Base-by-base conservation (phyloP, 805 yeast species). In the Zygosaccharomyces lentus region DNA sequence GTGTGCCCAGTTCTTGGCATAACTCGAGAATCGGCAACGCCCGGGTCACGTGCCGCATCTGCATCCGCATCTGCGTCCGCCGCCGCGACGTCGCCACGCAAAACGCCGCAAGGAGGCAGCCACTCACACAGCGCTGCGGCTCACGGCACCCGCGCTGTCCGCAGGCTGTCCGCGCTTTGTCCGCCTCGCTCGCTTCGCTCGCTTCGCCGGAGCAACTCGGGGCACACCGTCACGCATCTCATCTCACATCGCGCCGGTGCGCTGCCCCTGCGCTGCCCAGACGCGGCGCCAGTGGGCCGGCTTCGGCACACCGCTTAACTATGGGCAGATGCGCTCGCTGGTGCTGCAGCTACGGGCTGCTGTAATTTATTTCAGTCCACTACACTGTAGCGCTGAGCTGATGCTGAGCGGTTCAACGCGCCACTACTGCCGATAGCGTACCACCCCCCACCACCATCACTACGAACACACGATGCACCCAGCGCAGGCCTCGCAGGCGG, bases 401-500 rank as follows among this genome's bases (percentile, higher is more conserved):
- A 29, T 29, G 32, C n/a, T 29, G 10, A 29, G 32, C 32, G 32
- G 32, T 29, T 29, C 32, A 29, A 29, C n/a, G 32, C 32, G 32
- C 32, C n/a, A 29, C 4, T 9, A 26, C 29, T 26, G 7, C 10
- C 32, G n/a, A 29, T 13, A 29, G n/a, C 29, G 15, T 12, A 13
- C 32, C 32, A n/a, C 13, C 5, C 32, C n/a, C 10, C 15, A 13
- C 32, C 10, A 2, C 9, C 8, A 25, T 9, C 3, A 26, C 29
- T 4, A 26, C n/a, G n/a, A 25, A 25, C 27, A 26, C 10, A 26
- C 19, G 35, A 31, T 40, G 43, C 29, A 40, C 26, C 6, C 16
- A 26, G 23, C 25, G 43, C 43, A 40, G 37, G 40, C 40, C 32
- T 48, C 32, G 37, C 44, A 34, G 13, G 32, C 26, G 30, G 32